Conservation (phyloP, 2,329 filamentous ascomycete genomes). For the Ophiostoma tasmaniense region DNA sequence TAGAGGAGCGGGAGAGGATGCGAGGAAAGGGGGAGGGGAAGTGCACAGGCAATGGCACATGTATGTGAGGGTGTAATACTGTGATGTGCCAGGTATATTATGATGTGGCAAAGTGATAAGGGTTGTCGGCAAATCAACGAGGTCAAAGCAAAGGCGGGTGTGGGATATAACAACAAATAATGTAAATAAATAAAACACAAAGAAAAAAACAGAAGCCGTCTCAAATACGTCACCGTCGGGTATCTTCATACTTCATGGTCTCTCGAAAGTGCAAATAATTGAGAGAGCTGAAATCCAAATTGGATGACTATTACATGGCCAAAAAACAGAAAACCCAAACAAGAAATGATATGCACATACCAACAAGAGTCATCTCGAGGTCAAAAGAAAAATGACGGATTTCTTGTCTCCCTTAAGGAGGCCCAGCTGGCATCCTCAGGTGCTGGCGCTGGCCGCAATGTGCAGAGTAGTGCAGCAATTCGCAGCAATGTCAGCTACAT, state of each 20-base stretch:
- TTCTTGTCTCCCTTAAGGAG: not conserved
- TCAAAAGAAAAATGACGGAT: not conserved
- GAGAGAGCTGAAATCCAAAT: not conserved
- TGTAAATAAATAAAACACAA: not conserved
- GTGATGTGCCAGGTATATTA: not conserved
- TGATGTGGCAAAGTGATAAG: not conserved
- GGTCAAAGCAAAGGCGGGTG: not conserved
- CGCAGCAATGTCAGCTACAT: not conserved
- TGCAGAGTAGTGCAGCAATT: not conserved
- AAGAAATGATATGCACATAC: not conserved
- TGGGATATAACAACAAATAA: not conserved
- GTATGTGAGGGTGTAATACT: not conserved
- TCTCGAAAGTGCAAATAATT: not conserved
- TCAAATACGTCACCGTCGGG: not conserved
- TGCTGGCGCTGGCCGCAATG: not conserved
- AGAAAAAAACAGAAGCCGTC: not conserved
- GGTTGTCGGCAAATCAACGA: not conserved
- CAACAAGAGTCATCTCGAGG: not conserved
- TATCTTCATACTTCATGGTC: not conserved
- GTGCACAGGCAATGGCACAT: not conserved
- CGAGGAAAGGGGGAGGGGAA: not conserved
- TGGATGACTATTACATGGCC: not conserved
- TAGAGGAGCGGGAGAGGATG: not conserved
- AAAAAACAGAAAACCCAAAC: not conserved
- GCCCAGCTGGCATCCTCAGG: not conserved